phyloP scores from a whole-genome alignment of 495 filamentous ascomycete genomes.

The Amphirosellinia nigrospora region DNA sequence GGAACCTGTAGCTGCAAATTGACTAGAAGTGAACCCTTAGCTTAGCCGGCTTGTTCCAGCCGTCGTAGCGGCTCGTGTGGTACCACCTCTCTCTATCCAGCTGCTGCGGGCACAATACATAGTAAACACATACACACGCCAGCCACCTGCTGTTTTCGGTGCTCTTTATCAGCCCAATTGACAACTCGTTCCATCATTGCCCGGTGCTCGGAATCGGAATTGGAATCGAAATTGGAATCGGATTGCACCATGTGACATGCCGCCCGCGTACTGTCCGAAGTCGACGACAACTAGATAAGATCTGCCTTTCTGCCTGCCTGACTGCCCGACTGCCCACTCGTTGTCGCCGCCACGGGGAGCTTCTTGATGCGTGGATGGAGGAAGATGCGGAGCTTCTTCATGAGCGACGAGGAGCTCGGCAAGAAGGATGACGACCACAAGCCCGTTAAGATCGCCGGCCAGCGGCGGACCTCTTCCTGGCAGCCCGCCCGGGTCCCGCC shows the following conservation, averaged over 20 bases:
- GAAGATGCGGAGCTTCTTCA: slow-evolving; percentile 48
- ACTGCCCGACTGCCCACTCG: not conserved
- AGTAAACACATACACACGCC: too few species aligned
- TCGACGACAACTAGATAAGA: slow-evolving; percentile 21
- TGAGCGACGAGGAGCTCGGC: slow-evolving; percentile 51
- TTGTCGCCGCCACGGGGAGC: slow-evolving; percentile 26
- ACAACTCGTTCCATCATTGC: not conserved
- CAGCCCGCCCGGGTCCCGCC: slow-evolving; percentile 40
- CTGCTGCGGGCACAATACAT: not conserved
- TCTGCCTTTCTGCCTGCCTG: not conserved
- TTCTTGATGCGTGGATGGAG: slow-evolving; percentile 36
- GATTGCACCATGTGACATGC: slow-evolving; percentile 27
- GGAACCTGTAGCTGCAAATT: not conserved
- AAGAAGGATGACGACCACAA: slow-evolving; percentile 61
- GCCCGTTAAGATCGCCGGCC: slow-evolving; percentile 32
- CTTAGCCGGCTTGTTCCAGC: not conserved
- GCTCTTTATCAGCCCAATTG: not conserved
- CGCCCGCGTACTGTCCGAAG: not conserved
- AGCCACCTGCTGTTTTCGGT: not conserved
- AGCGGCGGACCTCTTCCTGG: slow-evolving; percentile 43
- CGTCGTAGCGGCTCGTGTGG: not conserved
- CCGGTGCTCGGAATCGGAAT: slow-evolving; percentile 9
- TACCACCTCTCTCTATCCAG: not conserved
- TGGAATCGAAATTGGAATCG: too few species aligned
- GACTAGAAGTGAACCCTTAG: not conserved